phyloP scores from a whole-genome alignment of 352 stramenopile species.

The Pythium insidiosum region DNA sequence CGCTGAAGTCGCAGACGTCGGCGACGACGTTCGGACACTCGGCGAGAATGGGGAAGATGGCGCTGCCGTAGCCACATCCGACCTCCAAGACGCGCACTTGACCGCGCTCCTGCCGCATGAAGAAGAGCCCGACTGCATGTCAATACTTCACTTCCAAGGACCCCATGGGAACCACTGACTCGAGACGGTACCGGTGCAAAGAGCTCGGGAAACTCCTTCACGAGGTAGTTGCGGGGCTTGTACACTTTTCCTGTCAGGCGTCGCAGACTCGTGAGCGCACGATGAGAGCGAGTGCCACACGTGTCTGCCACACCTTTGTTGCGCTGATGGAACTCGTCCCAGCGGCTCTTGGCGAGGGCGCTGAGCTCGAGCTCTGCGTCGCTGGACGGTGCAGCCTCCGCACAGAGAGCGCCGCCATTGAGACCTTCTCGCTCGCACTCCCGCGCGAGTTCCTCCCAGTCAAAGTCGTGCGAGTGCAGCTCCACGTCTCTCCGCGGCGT shows the following conservation, averaged over 20 bases:
- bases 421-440: slow-evolving; percentile 19
- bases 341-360: slow-evolving; percentile 52
- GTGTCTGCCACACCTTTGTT: slow-evolving; percentile 72
- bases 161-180: too few species aligned
- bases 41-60: slow-evolving; percentile 77
- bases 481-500: slow-evolving; percentile 37
- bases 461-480: slow-evolving; percentile 73
- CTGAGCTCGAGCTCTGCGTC: slow-evolving; percentile 23
- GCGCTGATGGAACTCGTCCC: slow-evolving; percentile 67
- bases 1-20: slow-evolving; percentile 78
- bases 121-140: too few species aligned
- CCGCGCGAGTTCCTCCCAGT: slow-evolving; percentile 58
- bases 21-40: slow-evolving; percentile 55
- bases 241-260: slow-evolving; percentile 78
- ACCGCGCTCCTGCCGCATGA: too few species aligned
- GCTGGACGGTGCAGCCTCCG: too few species aligned
- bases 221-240: slow-evolving; percentile 77
- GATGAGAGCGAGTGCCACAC: too few species aligned
- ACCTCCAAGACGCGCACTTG: slow-evolving; percentile 66
- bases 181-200: slow-evolving; percentile 19
- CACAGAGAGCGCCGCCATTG: background rate
- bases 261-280: too few species aligned
- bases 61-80: slow-evolving; percentile 82
- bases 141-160: too few species aligned
- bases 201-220: slow-evolving; percentile 78